phyloP scores from a whole-genome alignment of 1,284 basidiomycete genomes.

The Microbotryum violaceum region DNA sequence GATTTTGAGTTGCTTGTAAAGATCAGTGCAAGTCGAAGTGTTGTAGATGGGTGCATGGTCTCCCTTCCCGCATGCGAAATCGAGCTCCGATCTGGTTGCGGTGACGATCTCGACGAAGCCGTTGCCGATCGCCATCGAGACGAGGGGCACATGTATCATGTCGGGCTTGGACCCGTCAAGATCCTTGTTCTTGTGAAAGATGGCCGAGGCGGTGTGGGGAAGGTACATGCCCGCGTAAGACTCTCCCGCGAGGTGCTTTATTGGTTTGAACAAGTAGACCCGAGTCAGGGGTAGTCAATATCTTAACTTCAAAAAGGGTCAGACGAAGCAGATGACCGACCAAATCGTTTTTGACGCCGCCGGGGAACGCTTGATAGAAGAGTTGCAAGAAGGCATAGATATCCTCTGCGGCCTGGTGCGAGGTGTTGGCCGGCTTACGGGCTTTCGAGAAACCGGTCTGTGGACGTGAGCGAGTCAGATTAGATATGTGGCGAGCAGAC shows the following conservation, averaged over 20 bases:
- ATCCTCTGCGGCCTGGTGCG: conserved; percentile 68
- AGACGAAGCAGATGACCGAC: conserved; percentile 6
- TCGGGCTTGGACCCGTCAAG: conserved; percentile 34
- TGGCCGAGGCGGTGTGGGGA: conserved; percentile 66
- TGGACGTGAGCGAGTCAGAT: conserved; percentile 39
- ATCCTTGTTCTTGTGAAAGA: conserved; percentile 63
- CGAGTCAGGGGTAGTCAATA: background rate
- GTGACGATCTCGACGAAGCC: conserved; percentile 62
- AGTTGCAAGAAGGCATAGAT: conserved; percentile 72
- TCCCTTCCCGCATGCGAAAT: too few species aligned
- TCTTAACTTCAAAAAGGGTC: conserved; percentile 5
- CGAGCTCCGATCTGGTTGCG: too few species aligned
- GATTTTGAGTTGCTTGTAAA: too few species aligned
- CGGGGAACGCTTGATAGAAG: conserved; percentile 38
- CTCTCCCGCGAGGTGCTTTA: conserved; percentile 44
- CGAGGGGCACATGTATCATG: conserved; percentile 57
- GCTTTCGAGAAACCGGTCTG: conserved; percentile 77
- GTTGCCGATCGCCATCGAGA: conserved; percentile 70
- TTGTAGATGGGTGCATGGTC: too few species aligned
- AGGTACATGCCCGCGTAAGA: conserved; percentile 67
- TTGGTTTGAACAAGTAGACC: background rate
- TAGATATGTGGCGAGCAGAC: conserved; percentile 1
- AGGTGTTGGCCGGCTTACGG: conserved; percentile 61
- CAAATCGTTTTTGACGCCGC: conserved; percentile 24
- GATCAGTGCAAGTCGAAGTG: too few species aligned